Evolutionary conservation across 495 filamentous ascomycete species (phyloP).

Genomic region (Aspergillus kassunensis): DNA sequence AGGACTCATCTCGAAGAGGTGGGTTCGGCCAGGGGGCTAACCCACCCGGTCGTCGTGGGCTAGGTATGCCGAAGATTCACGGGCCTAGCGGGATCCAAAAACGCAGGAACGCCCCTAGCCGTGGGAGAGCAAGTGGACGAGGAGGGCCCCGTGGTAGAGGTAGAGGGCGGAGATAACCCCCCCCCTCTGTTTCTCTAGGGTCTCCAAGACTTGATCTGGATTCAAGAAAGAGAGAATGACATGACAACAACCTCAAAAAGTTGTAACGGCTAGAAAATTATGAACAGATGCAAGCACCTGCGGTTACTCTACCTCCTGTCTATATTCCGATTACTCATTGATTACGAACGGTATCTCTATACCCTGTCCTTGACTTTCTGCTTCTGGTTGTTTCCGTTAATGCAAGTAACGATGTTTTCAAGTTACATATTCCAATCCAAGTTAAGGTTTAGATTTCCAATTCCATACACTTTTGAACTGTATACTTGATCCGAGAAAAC

Average conservation of each 20-base stretch:
- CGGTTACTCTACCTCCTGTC: not conserved
- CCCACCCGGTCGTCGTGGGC: conserved; percentile 35
- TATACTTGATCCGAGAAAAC: too few relatives aligned
- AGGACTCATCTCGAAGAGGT: conserved; percentile 15
- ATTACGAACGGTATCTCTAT: not conserved
- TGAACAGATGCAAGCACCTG: not conserved
- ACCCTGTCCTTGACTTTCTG: not conserved
- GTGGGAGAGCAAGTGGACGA: conserved; percentile 8
- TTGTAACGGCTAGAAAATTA: conserved; percentile 7
- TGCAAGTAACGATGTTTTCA: too few relatives aligned
- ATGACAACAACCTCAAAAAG: too few relatives aligned
- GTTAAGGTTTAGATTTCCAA: too few relatives aligned
- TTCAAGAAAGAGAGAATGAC: too few relatives aligned
- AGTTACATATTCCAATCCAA: too few relatives aligned
- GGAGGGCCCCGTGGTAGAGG: conserved; percentile 25
- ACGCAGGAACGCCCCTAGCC: conserved; percentile 20
- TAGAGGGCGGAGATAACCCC: conserved; percentile 8
- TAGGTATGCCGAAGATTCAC: conserved; percentile 44
- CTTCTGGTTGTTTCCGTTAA: not conserved
- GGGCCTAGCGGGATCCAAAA: conserved; percentile 41
- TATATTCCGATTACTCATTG: too few relatives aligned
- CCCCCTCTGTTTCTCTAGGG: too few relatives aligned
- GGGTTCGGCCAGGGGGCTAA: conserved; percentile 2
- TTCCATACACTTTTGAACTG: too few relatives aligned
- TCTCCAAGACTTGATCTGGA: too few relatives aligned